A percentile compares a stretch with the other conserved stretches of the same genome.
phyloP scores from a whole-genome alignment of 331 rosid species.

The Spiraea crenata region DNA sequence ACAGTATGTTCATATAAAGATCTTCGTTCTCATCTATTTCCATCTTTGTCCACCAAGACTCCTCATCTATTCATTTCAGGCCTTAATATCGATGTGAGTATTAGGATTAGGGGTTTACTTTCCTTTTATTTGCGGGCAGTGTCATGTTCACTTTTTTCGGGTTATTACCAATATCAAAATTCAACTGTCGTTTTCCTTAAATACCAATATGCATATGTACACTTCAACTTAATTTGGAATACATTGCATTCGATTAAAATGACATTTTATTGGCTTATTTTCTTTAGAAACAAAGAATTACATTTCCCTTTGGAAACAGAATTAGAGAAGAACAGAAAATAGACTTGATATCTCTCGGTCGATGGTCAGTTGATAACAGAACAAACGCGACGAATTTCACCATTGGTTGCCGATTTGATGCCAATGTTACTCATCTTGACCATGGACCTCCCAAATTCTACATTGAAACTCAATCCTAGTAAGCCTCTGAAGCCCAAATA shows the following conservation, averaged over 20 bases:
- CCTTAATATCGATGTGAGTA: too few relatives aligned
- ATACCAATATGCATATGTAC: too few relatives aligned
- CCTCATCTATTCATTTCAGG: too few relatives aligned
- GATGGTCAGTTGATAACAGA: slow-evolving; percentile 46
- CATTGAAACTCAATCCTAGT: slow-evolving; percentile 39
- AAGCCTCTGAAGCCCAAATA: slow-evolving; percentile 41
- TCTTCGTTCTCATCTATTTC: too few relatives aligned
- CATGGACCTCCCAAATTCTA: slow-evolving; percentile 65
- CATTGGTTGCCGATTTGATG: slow-evolving; percentile 42
- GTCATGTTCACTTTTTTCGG: too few relatives aligned
- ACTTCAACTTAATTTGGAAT: background rate
- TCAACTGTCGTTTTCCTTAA: too few relatives aligned
- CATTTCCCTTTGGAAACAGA: background rate
- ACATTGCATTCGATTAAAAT: background rate
- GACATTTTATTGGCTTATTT: too few relatives aligned
- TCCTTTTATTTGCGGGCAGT: too few relatives aligned
- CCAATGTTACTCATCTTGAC: slow-evolving; percentile 77
- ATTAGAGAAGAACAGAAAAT: background rate
- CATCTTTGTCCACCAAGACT: too few relatives aligned
- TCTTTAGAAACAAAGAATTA: background rate
- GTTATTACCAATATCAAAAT: too few relatives aligned
- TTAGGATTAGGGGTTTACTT: too few relatives aligned
- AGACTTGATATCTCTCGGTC: background rate
- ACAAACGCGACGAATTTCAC: slow-evolving; percentile 66
- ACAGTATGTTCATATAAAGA: too few relatives aligned